Percentiles rank a stretch among this genome's conserved stretches.
Conservation (phyloP, 495 filamentous ascomycete genomes). For the Tuber borchii region DNA sequence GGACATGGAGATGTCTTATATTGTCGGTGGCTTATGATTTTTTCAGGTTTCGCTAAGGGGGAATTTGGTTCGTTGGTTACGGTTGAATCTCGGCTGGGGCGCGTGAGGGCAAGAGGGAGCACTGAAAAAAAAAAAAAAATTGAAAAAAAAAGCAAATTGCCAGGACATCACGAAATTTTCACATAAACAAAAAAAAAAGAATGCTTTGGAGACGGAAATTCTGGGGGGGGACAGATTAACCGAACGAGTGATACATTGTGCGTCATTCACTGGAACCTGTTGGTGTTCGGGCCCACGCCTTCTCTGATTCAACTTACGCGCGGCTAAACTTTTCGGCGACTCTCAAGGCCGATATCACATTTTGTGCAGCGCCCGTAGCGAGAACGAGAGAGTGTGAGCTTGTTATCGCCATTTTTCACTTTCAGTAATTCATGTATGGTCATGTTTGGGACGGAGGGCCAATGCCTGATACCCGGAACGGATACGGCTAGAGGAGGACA, state of each 20-base stretch:
- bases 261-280: background rate
- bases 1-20: background rate
- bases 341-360: background rate
- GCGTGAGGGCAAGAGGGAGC: background rate
- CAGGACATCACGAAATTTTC: too few species aligned
- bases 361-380: background rate
- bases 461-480: background rate
- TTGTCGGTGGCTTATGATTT: background rate
- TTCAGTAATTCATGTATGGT: background rate
- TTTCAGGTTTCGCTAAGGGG: background rate
- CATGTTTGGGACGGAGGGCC: background rate
- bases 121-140: background rate
- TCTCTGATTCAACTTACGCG: background rate
- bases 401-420: background rate
- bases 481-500: background rate
- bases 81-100: background rate
- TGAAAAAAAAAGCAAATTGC: background rate
- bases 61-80: background rate
- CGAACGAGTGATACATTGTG: slow-evolving; percentile 1
- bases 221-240: background rate
- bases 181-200: background rate
- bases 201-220: background rate
- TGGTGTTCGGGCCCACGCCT: background rate
- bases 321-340: background rate
- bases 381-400: background rate